Base-by-base conservation (phyloP, 768 basidiomycete species). In the Hypholoma fasciculare region DNA sequence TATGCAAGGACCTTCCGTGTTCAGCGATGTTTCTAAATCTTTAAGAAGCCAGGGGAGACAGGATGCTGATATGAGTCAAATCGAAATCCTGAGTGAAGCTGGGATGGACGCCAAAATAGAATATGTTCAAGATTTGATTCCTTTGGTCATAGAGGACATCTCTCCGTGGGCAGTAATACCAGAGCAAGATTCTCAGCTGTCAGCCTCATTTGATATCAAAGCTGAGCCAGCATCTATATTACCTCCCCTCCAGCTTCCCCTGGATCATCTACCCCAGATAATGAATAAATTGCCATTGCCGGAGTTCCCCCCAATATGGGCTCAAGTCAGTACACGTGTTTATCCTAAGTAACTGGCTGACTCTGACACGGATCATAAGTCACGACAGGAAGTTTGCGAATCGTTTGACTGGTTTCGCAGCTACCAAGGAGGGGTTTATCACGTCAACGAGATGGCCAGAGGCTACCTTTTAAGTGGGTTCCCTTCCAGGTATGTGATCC, bases 381-480 rank as follows among this genome's bases (percentile, higher is more conserved):
- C 90, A 23, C 84, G 92, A 42, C 90, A 92, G 72, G 92, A 93
- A 72, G 79, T 94, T 1, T 93, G 92, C 73, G 92, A 94, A 69
- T 82, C 87, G 4, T 84, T 88, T 49, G 84, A 86, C 19, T 87
- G 84, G 80, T 90, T 89, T 69, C 77, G 83, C 34, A 86, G 82
- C 61, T 94, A 90, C 67, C 92, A 94, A 70, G 76, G 89, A 11
- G 92, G 92, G 7, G 91, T 94, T 5, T 93, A 93, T 68, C 83
- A 79, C 51, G 69, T 71, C 20, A 75, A 83, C 23, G 80, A 84
- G 53, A 70, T 82, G 16, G 89, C 82, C 16, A 87, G 83, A 67
- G 92, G 92, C 2, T 94, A 94, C 67, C 79, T 94, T 36, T 74
- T 94, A 23, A 83, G 90, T 20, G 89, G 79, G 12, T 89, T 84